Evolutionary conservation across 1,139 yeast genomes (phyloP).

Genomic region (Candida pseudocylindracea): DNA sequence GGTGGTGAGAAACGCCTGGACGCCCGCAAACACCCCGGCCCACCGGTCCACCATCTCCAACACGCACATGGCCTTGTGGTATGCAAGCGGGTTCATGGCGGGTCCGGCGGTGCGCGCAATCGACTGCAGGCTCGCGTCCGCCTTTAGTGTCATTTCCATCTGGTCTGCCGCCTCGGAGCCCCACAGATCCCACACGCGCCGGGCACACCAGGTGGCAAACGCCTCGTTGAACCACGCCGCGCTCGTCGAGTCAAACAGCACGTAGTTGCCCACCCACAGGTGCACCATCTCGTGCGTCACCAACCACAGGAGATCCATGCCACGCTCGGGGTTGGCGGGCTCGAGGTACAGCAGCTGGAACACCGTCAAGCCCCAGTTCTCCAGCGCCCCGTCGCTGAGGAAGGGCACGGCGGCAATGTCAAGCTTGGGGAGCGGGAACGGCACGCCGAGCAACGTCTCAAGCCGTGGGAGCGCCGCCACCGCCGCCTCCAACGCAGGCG

Average conservation of each 20-base stretch:
- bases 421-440: conserved; percentile 35
- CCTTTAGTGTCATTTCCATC: conserved; percentile 10
- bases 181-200: conserved; percentile 13
- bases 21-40: conserved; percentile 10
- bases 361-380: conserved; percentile 36
- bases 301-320: conserved; percentile 5
- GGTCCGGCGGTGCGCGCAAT: conserved; percentile 18
- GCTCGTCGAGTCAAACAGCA: conserved; percentile 45
- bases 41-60: conserved; percentile 25
- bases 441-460: conserved; percentile 15
- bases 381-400: conserved; percentile 59
- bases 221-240: conserved; percentile 55
- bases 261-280: conserved; percentile 55
- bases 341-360: conserved; percentile 24
- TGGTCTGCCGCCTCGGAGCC: conserved; percentile 8
- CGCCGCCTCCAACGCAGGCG: conserved; percentile 19
- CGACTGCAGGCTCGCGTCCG: conserved; percentile 14
- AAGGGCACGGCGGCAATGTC: conserved; percentile 50
- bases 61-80: conserved; percentile 42
- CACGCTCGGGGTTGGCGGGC: conserved; percentile 23
- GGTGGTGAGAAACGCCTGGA: conserved; percentile 18
- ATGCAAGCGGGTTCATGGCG: conserved; percentile 28
- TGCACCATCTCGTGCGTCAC: conserved; percentile 53
- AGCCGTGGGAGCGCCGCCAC: conserved; percentile 22
- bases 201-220: conserved; percentile 50